These are phyloP conservation scores for Theobroma grandiflorum DNA, from an alignment of 441 rosid species.

Conservation along the genomic window DNA sequence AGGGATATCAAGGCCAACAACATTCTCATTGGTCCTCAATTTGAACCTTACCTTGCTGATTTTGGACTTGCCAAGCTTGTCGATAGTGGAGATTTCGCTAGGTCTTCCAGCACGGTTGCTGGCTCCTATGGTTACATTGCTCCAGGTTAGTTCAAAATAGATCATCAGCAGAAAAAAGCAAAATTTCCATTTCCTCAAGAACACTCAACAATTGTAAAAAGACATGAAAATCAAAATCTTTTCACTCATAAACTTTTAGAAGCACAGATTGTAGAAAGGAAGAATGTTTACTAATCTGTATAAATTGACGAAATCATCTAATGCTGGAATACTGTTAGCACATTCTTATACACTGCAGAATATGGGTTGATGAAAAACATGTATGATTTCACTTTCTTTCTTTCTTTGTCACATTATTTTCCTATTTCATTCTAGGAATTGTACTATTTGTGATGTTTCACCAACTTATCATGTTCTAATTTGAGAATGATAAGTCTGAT, in stretches of 20 bases:
- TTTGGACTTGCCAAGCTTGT: conserved; percentile 76
- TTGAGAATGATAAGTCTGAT: neutral
- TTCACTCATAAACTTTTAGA: neutral
- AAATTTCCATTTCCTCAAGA: neutral
- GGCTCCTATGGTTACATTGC: conserved; percentile 83
- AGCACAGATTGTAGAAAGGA: neutral
- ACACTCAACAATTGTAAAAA: neutral
- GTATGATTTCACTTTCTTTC: neutral
- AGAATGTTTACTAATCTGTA: neutral
- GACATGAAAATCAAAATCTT: neutral
- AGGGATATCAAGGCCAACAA: conserved; percentile 80
- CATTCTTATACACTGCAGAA: neutral
- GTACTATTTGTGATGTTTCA: neutral
- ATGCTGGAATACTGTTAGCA: neutral
- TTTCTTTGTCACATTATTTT: neutral
- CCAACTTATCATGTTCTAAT: neutral
- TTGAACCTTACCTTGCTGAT: conserved; percentile 74
- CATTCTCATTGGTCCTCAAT: conserved; percentile 69
- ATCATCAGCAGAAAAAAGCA: neutral
- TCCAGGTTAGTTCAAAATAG: conserved; percentile 55
- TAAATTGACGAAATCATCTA: neutral
- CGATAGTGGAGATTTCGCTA: conserved; percentile 64
- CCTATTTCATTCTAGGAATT: neutral
- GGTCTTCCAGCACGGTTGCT: conserved; percentile 72
- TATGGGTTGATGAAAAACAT: neutral